phyloP scores from a whole-genome alignment of 345 rosid genomes.

The Corchorus olitorius region DNA sequence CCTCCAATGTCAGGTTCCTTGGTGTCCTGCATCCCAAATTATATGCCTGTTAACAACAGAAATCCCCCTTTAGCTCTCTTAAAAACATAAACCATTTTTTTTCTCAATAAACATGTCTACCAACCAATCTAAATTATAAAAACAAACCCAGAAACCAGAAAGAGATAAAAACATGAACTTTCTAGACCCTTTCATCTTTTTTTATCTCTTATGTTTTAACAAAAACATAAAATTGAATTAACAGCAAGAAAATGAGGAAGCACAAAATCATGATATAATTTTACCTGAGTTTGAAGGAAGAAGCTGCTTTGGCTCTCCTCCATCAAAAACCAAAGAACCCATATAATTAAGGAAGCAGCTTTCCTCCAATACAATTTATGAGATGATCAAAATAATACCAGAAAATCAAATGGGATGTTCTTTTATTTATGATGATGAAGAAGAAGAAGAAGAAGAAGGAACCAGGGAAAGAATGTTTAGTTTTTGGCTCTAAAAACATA shows the following conservation, averaged over 20 bases:
- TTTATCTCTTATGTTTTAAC: neutral
- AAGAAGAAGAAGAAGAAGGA: neutral
- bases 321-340: slow-evolving; percentile 32
- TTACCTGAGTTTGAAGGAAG: slow-evolving; percentile 42
- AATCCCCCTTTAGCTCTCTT: neutral
- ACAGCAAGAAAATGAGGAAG: slow-evolving; percentile 10
- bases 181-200: neutral
- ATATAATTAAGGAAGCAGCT: slow-evolving; percentile 3
- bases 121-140: slow-evolving; percentile 7
- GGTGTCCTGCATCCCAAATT: slow-evolving; percentile 22
- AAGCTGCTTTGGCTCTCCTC: slow-evolving; percentile 29
- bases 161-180: neutral
- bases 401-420: neutral
- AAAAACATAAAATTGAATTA: neutral
- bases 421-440: slow-evolving; percentile 10
- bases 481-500: slow-evolving; percentile 1
- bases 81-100: neutral
- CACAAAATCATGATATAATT: neutral
- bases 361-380: neutral
- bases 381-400: slow-evolving; percentile 5
- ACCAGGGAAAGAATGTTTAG: neutral
- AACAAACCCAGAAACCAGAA: slow-evolving; percentile 9
- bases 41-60: slow-evolving; percentile 26
- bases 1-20: slow-evolving; percentile 25
- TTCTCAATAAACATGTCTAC: neutral